Conservation (phyloP, 176 grass and related monocot species). For the Phoenix dactylifera region DNA sequence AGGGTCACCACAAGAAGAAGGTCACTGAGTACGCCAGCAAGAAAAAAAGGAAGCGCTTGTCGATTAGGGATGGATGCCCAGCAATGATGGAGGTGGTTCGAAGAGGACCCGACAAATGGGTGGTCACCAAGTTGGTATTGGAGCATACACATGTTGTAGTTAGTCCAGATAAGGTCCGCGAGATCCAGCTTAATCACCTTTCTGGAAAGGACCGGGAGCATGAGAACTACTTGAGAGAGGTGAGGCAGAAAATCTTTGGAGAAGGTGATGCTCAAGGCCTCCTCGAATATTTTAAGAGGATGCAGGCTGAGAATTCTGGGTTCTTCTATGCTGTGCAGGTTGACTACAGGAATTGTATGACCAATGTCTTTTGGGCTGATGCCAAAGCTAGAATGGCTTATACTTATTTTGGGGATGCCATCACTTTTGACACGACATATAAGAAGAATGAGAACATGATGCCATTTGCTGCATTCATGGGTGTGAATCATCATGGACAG, state of each 20-base stretch:
- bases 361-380: constrained; percentile 83
- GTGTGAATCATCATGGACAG: constrained; percentile 78
- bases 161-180: constrained; percentile 54
- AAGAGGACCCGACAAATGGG: constrained; percentile 53
- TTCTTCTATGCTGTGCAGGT: constrained; percentile 71
- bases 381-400: constrained; percentile 78
- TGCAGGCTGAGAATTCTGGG: constrained; percentile 61
- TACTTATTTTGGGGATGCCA: constrained; percentile 75
- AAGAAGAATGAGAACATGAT: constrained; percentile 65
- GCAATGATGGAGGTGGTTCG: constrained; percentile 93
- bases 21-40: constrained; percentile 30
- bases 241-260: constrained; percentile 63
- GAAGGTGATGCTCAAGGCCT: constrained; percentile 49
- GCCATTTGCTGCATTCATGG: constrained; percentile 70
- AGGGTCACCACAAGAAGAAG: constrained; percentile 98
- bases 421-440: constrained; percentile 80
- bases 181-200: constrained; percentile 50
- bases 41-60: constrained; percentile 77
- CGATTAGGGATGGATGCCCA: constrained; percentile 87
- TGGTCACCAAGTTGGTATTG: constrained; percentile 62
- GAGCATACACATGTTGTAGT: constrained; percentile 85
- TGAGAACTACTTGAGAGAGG: constrained; percentile 49
- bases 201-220: constrained; percentile 60
- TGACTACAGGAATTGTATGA: constrained; percentile 66
- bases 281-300: constrained; percentile 60